A percentile compares a stretch with the other conserved stretches of the same genome.
These are phyloP conservation scores for Helianthus tuberosus DNA, from an alignment of 129 eudicot genomes.

Conservation along the genomic window DNA sequence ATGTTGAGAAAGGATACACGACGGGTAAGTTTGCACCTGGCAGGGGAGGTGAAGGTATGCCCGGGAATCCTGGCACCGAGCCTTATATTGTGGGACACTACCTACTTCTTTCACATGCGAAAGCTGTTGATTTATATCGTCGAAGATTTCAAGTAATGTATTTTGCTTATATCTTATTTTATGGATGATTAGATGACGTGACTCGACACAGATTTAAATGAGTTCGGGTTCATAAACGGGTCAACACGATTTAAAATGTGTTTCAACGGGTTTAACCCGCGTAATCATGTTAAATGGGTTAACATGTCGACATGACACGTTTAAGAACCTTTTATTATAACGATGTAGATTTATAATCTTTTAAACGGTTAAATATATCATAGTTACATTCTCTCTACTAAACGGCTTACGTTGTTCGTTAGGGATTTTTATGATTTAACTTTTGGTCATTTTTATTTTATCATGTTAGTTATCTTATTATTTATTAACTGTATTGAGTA, in stretches of 20 bases:
- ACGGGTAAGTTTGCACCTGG: slow-evolving; percentile 32
- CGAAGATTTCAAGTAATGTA: slow-evolving; percentile 24
- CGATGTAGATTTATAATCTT: no score
- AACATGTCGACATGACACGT: no score
- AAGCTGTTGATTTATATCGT: slow-evolving; percentile 22
- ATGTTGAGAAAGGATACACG: slow-evolving; percentile 24
- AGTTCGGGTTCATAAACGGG: no score
- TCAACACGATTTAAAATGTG: no score
- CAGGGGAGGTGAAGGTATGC: slow-evolving; percentile 21
- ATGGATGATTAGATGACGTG: background rate
- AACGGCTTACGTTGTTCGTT: no score
- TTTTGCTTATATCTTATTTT: background rate
- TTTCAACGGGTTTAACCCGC: no score
- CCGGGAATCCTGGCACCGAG: slow-evolving; percentile 32
- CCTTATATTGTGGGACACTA: slow-evolving; percentile 33
- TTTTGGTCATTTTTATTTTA: background rate
- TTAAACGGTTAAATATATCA: no score
- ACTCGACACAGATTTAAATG: no score
- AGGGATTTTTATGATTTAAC: background rate
- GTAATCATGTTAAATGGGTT: no score
- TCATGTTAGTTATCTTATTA: background rate
- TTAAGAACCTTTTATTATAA: no score
- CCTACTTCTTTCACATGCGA: slow-evolving; percentile 32
- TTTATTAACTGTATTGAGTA: no score
- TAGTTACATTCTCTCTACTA: no score